phyloP scores from a whole-genome alignment of 2,329 filamentous ascomycete genomes.

The Talaromyces atroroseus region DNA sequence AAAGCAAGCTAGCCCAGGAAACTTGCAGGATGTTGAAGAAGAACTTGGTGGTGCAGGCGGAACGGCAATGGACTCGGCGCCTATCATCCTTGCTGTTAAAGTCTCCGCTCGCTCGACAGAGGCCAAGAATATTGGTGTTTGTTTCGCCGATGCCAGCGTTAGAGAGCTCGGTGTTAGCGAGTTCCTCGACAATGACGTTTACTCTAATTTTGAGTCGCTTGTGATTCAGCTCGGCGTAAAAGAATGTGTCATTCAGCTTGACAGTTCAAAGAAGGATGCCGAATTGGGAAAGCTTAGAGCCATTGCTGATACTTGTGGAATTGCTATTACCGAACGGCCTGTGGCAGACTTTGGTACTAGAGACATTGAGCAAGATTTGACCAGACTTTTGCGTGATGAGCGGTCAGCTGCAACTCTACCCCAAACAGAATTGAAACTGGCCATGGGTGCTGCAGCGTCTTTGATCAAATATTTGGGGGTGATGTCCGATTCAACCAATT shows the following conservation, averaged over 20 bases:
- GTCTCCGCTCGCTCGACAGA: constrained; percentile 82
- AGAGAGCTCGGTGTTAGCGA: constrained; percentile 94
- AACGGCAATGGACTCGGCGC: constrained; percentile 72
- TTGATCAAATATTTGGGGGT: constrained; percentile 91
- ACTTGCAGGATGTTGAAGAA: constrained; percentile 94
- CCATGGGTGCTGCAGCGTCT: constrained; percentile 90
- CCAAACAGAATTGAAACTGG: constrained; percentile 87
- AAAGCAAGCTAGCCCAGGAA: constrained; percentile 92
- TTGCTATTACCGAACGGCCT: constrained; percentile 78
- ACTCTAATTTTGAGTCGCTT: constrained; percentile 94
- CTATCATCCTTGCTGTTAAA: constrained; percentile 93
- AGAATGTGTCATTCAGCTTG: constrained; percentile 81
- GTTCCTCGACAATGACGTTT: constrained; percentile 97
- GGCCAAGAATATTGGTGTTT: constrained; percentile 82
- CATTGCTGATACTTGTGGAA: constrained; percentile 87
- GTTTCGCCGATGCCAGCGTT: constrained; percentile 95
- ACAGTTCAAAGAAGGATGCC: constrained; percentile 74
- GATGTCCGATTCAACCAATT: constrained; percentile 87
- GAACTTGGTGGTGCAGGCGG: constrained; percentile 63
- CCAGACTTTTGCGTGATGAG: constrained; percentile 81
- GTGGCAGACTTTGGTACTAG: constrained; percentile 73
- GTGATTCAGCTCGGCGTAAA: constrained; percentile 94
- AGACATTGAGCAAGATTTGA: constrained; percentile 93
- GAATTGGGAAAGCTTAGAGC: constrained; percentile 81
- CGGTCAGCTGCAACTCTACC: constrained; percentile 69